Percentiles rank a stretch among this genome's conserved stretches.
Conservation (phyloP, 2,329 filamentous ascomycete species). For the Ambrosiella cleistominuta region DNA sequence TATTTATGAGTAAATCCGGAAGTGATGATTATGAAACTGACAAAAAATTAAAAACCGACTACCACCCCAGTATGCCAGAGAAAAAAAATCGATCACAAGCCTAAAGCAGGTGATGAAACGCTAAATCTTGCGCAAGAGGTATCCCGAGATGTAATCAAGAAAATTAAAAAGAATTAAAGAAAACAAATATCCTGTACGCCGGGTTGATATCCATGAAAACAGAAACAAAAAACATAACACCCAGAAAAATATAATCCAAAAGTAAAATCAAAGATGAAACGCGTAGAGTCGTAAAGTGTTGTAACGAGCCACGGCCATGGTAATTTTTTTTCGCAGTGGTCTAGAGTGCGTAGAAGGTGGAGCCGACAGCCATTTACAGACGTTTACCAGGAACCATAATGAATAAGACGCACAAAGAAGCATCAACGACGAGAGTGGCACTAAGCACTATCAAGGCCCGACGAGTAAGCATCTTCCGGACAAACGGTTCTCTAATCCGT, state of each 20-base stretch:
- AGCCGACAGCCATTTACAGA: slow-evolving; percentile 30
- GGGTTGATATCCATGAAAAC: slow-evolving; percentile 9
- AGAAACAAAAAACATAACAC: background rate
- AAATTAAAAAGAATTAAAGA: background rate
- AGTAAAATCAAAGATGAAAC: background rate
- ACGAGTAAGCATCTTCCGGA: slow-evolving; percentile 68
- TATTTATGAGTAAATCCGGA: background rate
- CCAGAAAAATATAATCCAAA: slow-evolving; percentile 1
- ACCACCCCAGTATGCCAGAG: background rate
- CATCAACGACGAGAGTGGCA: slow-evolving; percentile 58
- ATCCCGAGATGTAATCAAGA: slow-evolving; percentile 1
- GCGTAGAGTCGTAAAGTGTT: background rate
- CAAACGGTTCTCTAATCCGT: slow-evolving; percentile 74
- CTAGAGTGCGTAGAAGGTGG: background rate
- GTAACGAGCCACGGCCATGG: background rate
- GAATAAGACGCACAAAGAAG: slow-evolving; percentile 74
- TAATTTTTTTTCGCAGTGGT: background rate
- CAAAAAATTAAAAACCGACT: background rate
- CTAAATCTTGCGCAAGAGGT: slow-evolving; percentile 2
- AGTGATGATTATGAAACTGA: background rate
- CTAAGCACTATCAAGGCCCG: slow-evolving; percentile 66
- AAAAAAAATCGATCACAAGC: background rate
- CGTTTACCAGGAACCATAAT: slow-evolving; percentile 85
- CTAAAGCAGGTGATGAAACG: background rate
- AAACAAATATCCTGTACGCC: slow-evolving; percentile 4